Evolutionary conservation across 768 basidiomycete genomes (phyloP), one percentile per base, ranked within the genome.

Genomic region (Tylopilus vinaceipallidus): DNA sequence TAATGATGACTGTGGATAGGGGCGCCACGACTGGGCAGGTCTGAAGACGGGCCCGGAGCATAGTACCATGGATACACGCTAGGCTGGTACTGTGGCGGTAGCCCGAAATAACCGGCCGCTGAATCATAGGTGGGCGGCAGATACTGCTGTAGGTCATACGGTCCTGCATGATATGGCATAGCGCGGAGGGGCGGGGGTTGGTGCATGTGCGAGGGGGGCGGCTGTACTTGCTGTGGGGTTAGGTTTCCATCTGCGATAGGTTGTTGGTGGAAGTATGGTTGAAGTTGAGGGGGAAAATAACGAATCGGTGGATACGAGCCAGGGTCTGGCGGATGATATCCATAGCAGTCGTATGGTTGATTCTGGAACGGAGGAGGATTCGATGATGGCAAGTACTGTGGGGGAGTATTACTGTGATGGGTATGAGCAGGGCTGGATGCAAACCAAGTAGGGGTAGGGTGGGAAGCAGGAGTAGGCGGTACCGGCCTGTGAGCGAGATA

Each of bases 11-110:
- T 74, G 17, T 67, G 55, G 12, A 55, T 56, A n/a, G 46, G 56
- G 4, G 57, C 52, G 3, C 51, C 50, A 4, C 69, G 70, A 29
- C 69, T 67, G 16, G 65, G 69, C 45, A 52, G 17, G 30, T 53
- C 32, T 54, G 48, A 17, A 54, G 66, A 26, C 2, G 67, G 22
- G 45, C 63, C 53, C 45, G 67, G 66, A 33, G 72, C 72, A 19
- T 78, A 57, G 53, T 81, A 82, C 73, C 76, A 83, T 79, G 63
- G 72, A 61, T 73, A 76, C 35, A 73, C 66, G 2, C 71, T 61
- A 6, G 65, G 53, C 1, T 69, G 66, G 41, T 71, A 74, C 0
- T 68, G 60, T 8, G 69, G 72, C 0, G 71, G 57, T 52, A 74
- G 78, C 12, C 64, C 35, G 55, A 73, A 79, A 49, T 35, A 68